A percentile compares a stretch with the other conserved stretches of the same genome.
Conservation (phyloP, 208 protist genomes). For the Kentomonas sorsogonicus region DNA sequence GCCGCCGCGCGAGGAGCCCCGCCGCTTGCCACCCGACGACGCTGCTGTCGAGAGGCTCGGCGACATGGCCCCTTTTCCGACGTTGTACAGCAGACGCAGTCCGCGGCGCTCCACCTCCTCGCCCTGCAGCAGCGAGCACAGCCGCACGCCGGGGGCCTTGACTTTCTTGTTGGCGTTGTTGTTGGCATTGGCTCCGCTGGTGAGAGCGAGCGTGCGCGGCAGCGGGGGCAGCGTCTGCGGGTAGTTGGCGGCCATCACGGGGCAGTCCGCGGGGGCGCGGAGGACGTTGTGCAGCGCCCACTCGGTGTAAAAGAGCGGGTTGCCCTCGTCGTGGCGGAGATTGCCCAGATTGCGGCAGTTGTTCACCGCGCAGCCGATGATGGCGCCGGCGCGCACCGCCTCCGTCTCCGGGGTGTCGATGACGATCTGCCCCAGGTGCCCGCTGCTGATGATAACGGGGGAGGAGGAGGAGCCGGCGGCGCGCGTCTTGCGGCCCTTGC, state of each 20-base stretch:
- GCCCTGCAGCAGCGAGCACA: conserved; percentile 50
- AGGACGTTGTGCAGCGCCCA: conserved; percentile 41
- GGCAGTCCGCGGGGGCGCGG: neutral
- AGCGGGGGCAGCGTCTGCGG: conserved; percentile 30
- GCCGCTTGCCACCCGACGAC: too few relatives aligned
- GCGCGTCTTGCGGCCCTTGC: neutral
- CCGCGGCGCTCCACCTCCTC: conserved; percentile 44
- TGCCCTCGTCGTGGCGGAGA: conserved; percentile 77
- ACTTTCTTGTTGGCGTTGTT: neutral
- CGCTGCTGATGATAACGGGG: neutral
- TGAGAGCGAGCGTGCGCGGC: too few relatives aligned
- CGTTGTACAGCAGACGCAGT: conserved; percentile 71
- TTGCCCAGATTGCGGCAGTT: conserved; percentile 76
- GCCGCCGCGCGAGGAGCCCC: too few relatives aligned
- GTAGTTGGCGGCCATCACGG: too few relatives aligned
- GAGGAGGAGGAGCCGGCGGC: neutral
- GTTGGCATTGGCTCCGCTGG: too few relatives aligned
- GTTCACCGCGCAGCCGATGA: conserved; percentile 76
- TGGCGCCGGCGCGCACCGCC: conserved; percentile 44
- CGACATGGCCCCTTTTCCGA: conserved; percentile 70
- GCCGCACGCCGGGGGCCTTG: conserved; percentile 33
- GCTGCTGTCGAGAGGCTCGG: too few relatives aligned
- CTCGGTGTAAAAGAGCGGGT: conserved; percentile 69
- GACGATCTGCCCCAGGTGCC: conserved; percentile 20
- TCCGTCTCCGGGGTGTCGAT: conserved; percentile 31